Evolutionary conservation across 2,329 filamentous ascomycete species (phyloP).

Genomic region (Diaporthe velutina): DNA sequence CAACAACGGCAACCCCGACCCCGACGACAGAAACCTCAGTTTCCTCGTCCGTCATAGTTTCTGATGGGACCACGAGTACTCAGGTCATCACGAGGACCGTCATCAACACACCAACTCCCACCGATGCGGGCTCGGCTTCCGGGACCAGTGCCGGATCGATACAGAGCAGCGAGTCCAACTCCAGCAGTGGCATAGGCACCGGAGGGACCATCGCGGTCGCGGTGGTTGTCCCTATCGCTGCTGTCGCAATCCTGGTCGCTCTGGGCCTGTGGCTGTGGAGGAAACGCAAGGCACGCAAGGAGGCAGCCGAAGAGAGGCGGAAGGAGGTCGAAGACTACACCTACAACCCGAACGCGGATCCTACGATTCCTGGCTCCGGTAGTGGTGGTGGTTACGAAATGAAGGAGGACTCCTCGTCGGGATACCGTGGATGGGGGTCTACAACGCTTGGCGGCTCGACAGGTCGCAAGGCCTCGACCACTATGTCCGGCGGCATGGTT

Average conservation of each 20-base stretch:
- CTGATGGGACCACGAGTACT: conserved; percentile 34
- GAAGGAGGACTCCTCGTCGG: conserved; percentile 80
- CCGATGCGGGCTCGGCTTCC: conserved; percentile 28
- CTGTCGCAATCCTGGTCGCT: conserved; percentile 83
- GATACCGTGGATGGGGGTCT: conserved; percentile 95
- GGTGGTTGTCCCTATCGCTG: conserved; percentile 92
- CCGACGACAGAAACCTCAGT: conserved; percentile 32
- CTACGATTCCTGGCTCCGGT: conserved; percentile 71
- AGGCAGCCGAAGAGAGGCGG: conserved; percentile 86
- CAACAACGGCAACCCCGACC: background rate
- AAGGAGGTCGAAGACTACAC: conserved; percentile 98
- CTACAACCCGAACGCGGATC: conserved; percentile 97
- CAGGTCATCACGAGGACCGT: conserved; percentile 35
- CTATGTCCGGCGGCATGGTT: conserved; percentile 80
- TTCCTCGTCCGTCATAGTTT: conserved; percentile 26
- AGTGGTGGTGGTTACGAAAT: conserved; percentile 74
- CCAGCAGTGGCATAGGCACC: conserved; percentile 62
- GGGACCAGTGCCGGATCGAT: conserved; percentile 28
- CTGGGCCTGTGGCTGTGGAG: conserved; percentile 88
- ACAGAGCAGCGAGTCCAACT: conserved; percentile 46
- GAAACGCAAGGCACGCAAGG: conserved; percentile 86
- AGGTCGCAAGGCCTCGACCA: conserved; percentile 88
- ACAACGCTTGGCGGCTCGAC: conserved; percentile 77
- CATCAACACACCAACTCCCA: conserved; percentile 38
- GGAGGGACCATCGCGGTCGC: conserved; percentile 88